These are phyloP conservation scores for Tieghemostelium lacteum DNA, from an alignment of 78 protist species.

Conservation along the genomic window DNA sequence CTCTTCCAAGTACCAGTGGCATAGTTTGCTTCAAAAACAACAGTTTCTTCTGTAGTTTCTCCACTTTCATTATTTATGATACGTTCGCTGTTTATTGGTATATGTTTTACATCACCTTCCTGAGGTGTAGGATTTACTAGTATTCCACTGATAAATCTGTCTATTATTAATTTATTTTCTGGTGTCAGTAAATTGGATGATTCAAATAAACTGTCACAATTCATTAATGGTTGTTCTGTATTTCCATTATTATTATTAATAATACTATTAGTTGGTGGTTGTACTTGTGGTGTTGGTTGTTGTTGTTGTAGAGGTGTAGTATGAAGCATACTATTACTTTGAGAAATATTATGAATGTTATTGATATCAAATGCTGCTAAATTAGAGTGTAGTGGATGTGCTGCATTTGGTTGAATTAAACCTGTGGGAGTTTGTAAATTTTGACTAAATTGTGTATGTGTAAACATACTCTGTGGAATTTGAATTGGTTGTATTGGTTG, in stretches of 20 bases:
- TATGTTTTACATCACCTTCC: conserved; percentile 29
- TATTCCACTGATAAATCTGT: neutral
- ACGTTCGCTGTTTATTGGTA: conserved; percentile 11
- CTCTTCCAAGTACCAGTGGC: conserved; percentile 1
- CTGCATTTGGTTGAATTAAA: neutral
- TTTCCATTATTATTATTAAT: neutral
- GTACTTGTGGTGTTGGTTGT: neutral
- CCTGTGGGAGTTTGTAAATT: neutral
- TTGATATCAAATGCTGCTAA: neutral
- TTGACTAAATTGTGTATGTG: neutral
- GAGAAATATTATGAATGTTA: neutral
- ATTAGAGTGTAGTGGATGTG: neutral
- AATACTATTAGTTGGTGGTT: neutral
- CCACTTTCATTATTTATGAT: neutral
- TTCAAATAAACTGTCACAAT: conserved; percentile 5
- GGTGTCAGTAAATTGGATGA: conserved; percentile 19
- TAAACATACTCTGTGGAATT: neutral
- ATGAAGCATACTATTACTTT: conserved; percentile 21
- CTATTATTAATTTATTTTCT: conserved; percentile 6
- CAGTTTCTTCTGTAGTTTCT: conserved; percentile 11
- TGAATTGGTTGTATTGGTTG: conserved; percentile 12
- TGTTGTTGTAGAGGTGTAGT: neutral
- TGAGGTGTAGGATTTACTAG: conserved; percentile 28
- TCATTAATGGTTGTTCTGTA: neutral
- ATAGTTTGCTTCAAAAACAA: conserved; percentile 36